Evolutionary conservation across 805 yeast species (phyloP), one percentile per base, ranked within the genome.

Genomic region (Barnettozyma vustinii): DNA sequence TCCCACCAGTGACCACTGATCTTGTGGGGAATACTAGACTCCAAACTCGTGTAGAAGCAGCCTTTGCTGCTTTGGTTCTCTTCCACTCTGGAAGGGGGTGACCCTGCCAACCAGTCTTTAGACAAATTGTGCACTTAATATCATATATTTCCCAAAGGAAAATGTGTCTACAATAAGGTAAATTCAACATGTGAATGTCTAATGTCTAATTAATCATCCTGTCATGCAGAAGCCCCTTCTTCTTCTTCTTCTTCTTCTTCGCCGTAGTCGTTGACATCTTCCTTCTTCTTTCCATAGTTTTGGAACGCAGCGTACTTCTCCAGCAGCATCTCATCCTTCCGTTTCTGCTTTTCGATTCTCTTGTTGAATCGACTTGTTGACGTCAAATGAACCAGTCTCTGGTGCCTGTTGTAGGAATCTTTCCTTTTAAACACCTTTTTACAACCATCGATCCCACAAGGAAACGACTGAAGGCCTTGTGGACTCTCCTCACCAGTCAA

Each of bases 321-420:
- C n/a, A 39, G 21, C 21, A 18, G 33, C 4, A 15, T 33, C 19
- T 37, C 25, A 8, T 43, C 44, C 25, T 47, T 37, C 19, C 23
- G 32, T 19, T 25, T 36, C 19, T 27, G 35, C 19, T 44, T 50
- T 40, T 41, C 40, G 25, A 56, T 49, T 40, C 72, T 57, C 50
- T 57, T 69, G 53, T 73, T 74, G 57, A 73, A 73, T 19, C 77
- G 53, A 19, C 75, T 70, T 5, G 62, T 56, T 7, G 56, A 56
- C 45, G 72, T 71, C 20, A 64, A 56, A 57, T 80, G 84, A 13
- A 77, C 82, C 50, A 79, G 65, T 44, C 71, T 70, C 26, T 68
- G 68, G 56, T 81, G 87, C 53, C 85, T 69, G 40, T 68, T 71
- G 48, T 74, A 67, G 1, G 83, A 75, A 58, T 81, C 85, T 46